These are phyloP conservation scores for Capronia coronata DNA, from an alignment of 2,329 filamentous ascomycete species.

Conservation along the genomic window DNA sequence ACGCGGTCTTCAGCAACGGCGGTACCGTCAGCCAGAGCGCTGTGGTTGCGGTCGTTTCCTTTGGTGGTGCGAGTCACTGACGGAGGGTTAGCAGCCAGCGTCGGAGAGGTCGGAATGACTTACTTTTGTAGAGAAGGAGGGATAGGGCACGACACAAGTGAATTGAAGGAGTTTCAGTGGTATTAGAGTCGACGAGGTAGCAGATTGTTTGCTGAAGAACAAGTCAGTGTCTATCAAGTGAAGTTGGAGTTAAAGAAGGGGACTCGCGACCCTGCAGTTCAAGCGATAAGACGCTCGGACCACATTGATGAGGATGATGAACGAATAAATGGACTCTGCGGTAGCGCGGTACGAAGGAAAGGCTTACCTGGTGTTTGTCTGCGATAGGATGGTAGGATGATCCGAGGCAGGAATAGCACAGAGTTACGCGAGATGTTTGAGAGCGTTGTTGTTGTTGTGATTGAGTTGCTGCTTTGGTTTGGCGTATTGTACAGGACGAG, in stretches of 20 bases:
- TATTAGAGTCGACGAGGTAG: conserved; percentile 7
- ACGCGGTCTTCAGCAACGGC: conserved; percentile 64
- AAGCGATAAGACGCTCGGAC: conserved; percentile 24
- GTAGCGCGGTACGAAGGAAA: no score
- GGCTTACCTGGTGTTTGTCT: conserved; percentile 12
- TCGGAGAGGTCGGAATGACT: conserved; percentile 10
- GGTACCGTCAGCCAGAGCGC: conserved; percentile 67
- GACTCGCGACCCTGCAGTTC: conserved; percentile 23
- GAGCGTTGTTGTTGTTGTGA: conserved; percentile 12
- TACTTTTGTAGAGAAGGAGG: conserved; percentile 19
- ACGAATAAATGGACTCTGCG: neutral
- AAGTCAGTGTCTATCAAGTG: conserved; percentile 17
- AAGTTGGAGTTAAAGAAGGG: conserved; percentile 17
- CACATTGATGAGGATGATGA: conserved; percentile 15
- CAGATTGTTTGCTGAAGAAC: conserved; percentile 18
- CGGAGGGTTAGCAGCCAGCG: conserved; percentile 4
- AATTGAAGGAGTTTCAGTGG: conserved; percentile 9
- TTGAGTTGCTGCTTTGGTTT: conserved; percentile 10
- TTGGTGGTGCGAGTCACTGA: conserved; percentile 98
- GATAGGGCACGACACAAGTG: neutral
- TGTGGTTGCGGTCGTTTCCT: conserved; percentile 86
- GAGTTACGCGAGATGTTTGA: neutral
- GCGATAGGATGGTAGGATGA: neutral
- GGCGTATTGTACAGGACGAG: neutral
- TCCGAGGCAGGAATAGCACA: neutral